These are phyloP conservation scores for Babesia bovis DNA, from an alignment of 169 alveolate genomes.

Conservation along the genomic window DNA sequence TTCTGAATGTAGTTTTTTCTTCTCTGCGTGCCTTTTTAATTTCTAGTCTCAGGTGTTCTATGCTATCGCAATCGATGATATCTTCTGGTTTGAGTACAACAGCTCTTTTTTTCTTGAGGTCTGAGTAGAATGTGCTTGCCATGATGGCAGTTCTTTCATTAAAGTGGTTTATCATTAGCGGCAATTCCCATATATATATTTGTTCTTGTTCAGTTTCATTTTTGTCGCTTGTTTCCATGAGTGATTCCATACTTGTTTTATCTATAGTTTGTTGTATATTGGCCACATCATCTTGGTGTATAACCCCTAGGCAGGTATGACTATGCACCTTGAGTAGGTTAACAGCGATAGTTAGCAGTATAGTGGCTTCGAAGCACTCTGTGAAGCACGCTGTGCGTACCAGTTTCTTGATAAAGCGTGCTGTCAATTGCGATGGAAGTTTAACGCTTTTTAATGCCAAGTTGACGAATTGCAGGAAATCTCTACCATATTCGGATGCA, in stretches of 20 bases:
- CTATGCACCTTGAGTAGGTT: slow-evolving; percentile 33
- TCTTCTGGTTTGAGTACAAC: slow-evolving; percentile 35
- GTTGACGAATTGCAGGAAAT: slow-evolving; percentile 17
- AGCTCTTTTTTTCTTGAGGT: slow-evolving; percentile 22
- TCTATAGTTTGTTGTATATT: neutral
- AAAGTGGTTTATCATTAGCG: slow-evolving; percentile 52
- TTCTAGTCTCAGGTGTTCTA: slow-evolving; percentile 30
- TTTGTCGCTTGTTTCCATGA: neutral
- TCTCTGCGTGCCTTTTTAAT: slow-evolving; percentile 14
- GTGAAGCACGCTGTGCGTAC: slow-evolving; percentile 37
- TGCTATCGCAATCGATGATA: slow-evolving; percentile 15
- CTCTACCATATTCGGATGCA: slow-evolving; percentile 11
- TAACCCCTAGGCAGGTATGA: slow-evolving; percentile 18
- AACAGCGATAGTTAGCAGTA: slow-evolving; percentile 36
- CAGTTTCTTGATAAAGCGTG: slow-evolving; percentile 50
- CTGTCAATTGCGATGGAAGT: slow-evolving; percentile 36
- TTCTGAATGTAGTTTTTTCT: slow-evolving; percentile 21
- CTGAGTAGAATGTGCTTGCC: slow-evolving; percentile 46
- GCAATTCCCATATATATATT: slow-evolving; percentile 38
- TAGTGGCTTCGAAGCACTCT: slow-evolving; percentile 12
- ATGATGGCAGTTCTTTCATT: slow-evolving; percentile 53
- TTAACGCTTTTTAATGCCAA: slow-evolving; percentile 51
- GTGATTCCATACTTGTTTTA: neutral
- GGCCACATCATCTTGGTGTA: slow-evolving; percentile 9
- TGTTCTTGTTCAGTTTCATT: neutral